Base-by-base conservation (phyloP, 2,329 filamentous ascomycete genomes). In the Claviceps spartinae region DNA sequence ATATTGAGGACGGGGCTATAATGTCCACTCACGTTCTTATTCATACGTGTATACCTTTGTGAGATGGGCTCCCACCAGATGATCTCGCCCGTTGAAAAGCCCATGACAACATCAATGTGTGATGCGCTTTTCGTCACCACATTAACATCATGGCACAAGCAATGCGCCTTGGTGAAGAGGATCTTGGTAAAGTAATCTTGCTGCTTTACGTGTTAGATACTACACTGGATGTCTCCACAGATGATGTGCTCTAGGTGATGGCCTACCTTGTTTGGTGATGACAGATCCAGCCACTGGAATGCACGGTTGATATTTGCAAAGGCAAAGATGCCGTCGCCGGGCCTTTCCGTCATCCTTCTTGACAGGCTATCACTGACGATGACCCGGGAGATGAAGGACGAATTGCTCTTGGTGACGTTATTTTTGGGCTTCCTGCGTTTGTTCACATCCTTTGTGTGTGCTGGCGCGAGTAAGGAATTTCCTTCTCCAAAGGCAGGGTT, bases 51-150 rank as follows among this genome's bases (percentile, higher is more conserved):
- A 67, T 98, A 98, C 64, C 94, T 89, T 62, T 97, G 91, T 41
- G 89, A 91, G 62, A 96, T 87, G 11, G 93, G 90, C 68, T 98
- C 93, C 74, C 93, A 97, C 93, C 93, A 98, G 56, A 98, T 91
- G 47, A 98, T 89, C 66, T 98, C 93, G 41, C 90, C 89, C 0
- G 90, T 94, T 6, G 91, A 96, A 62, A 95, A 97, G 1, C 93
- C 93, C 82, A 98, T 86, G 53, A 95, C 82, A 20, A 98, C 75
- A 64, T 98, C 93, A 43, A 98, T 76, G 63, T 97, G 91, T 5
- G 77, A 81, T 3, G 78, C 65, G 49, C 81, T 83, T 68, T 91
- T 95, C 11, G 90, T 96, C 51, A 86, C 64, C 44, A 79, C 72
- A 63, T 98, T 97, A 43, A 95, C 81, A 66, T 97, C 91, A 64